phyloP scores from a whole-genome alignment of 2,329 filamentous ascomycete species.

The Rhinocladiella similis region DNA sequence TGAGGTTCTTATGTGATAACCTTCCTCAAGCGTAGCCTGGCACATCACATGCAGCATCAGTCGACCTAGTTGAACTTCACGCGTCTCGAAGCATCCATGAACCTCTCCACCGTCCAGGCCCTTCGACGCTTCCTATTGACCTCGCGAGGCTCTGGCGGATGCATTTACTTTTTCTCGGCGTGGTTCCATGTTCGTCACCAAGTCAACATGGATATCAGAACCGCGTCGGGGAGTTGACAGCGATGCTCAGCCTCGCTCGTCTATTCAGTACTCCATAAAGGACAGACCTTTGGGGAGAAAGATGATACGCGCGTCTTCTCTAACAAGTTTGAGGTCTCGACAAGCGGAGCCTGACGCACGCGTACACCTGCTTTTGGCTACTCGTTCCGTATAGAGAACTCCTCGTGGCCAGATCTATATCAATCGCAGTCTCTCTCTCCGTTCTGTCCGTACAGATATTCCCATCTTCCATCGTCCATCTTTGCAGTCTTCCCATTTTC shows the following conservation, averaged over 20 bases:
- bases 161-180: background rate
- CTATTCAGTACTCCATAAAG: background rate
- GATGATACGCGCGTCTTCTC: conserved; percentile 17
- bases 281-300: conserved; percentile 12
- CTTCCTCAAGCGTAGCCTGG: conserved; percentile 5
- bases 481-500: background rate
- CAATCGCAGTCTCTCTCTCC: background rate
- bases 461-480: background rate
- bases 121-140: background rate
- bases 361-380: no score
- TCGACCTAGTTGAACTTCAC: background rate
- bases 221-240: background rate
- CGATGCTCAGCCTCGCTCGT: background rate
- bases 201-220: background rate
- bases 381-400: background rate
- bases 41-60: conserved; percentile 14
- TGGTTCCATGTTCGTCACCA: background rate
- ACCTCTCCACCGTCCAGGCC: background rate
- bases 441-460: background rate
- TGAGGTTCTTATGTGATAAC: conserved; percentile 2
- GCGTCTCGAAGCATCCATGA: conserved; percentile 10
- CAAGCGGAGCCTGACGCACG: no score
- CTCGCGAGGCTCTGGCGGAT: background rate
- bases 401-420: conserved; percentile 11
- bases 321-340: background rate